Conservation (phyloP, 345 rosid species). For the Gossypium arboreum region DNA sequence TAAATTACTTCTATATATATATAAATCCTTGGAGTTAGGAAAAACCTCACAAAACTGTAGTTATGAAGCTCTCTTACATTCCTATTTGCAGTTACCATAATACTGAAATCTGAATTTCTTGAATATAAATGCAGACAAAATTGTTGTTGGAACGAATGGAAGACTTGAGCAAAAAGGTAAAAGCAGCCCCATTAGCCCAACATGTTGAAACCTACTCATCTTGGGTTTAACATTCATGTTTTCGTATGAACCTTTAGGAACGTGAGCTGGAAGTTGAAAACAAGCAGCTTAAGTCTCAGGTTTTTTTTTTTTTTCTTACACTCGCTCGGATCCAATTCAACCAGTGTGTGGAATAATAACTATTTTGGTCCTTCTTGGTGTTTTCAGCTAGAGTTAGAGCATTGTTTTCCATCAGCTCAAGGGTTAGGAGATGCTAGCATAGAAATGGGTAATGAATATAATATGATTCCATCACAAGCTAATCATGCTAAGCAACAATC, state of each 20-base stretch:
- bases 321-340: not conserved
- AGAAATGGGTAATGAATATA: not conserved
- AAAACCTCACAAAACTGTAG: too few species aligned
- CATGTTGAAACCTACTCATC: not conserved
- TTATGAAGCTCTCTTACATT: too few species aligned
- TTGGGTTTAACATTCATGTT: not conserved
- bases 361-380: not conserved
- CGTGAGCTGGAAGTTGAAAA: constrained; percentile 30
- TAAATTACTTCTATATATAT: too few species aligned
- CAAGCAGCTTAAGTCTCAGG: constrained; percentile 29
- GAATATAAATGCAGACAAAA: constrained; percentile 25
- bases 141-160: constrained; percentile 25
- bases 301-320: not conserved
- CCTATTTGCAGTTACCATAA: not conserved
- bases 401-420: constrained; percentile 3
- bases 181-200: not conserved
- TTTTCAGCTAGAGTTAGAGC: constrained; percentile 26
- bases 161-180: constrained; percentile 28
- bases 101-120: not conserved
- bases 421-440: constrained; percentile 15
- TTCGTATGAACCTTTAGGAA: constrained; percentile 22
- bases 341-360: not conserved
- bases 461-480: constrained; percentile 3
- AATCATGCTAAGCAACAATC: not conserved
- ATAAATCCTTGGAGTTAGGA: too few species aligned